phyloP scores from a whole-genome alignment of 2,329 filamentous ascomycete species.

The Colletotrichum sp. region DNA sequence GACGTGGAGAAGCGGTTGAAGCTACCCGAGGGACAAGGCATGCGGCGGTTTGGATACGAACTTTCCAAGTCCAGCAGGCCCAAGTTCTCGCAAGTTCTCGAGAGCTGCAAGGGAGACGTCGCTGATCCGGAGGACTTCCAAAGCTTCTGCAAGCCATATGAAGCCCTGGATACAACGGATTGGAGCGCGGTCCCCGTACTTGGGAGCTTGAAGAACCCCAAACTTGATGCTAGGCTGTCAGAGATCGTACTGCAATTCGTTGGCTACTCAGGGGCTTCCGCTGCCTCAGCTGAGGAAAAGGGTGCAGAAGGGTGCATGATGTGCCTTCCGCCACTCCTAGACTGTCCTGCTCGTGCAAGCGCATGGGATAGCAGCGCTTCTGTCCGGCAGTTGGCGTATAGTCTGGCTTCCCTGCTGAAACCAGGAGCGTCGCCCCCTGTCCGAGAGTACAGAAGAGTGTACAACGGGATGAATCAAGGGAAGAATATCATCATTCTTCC shows the following conservation, averaged over 20 bases:
- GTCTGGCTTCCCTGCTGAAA: slow-evolving; percentile 34
- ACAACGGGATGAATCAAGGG: slow-evolving; percentile 8
- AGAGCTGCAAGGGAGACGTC: slow-evolving; percentile 6
- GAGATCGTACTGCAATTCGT: slow-evolving; percentile 39
- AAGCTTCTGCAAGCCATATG: slow-evolving; percentile 37
- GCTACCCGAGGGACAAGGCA: slow-evolving; percentile 32
- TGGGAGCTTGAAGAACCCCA: background rate
- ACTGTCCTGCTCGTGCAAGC: slow-evolving; percentile 58
- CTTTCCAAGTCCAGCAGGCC: slow-evolving; percentile 31
- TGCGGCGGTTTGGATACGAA: slow-evolving; percentile 41
- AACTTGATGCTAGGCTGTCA: slow-evolving; percentile 42
- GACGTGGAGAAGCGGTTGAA: slow-evolving; percentile 48
- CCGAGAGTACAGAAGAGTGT: slow-evolving; percentile 41
- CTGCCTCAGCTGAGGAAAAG: slow-evolving; percentile 30
- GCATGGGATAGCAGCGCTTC: slow-evolving; percentile 60
- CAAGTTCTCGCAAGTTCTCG: slow-evolving; percentile 21
- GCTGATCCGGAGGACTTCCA: slow-evolving; percentile 27
- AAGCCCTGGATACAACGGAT: slow-evolving; percentile 6
- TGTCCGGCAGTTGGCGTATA: slow-evolving; percentile 61
- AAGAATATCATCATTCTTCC: slow-evolving; percentile 10
- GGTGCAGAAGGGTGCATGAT: slow-evolving; percentile 42
- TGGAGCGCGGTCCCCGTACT: slow-evolving; percentile 9
- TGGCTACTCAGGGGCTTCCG: slow-evolving; percentile 33
- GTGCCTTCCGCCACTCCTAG: slow-evolving; percentile 70
- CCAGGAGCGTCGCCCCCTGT: slow-evolving; percentile 24